Evolutionary conservation across 2,329 filamentous ascomycete genomes (phyloP).

Genomic region (Fusarium lyarnte): DNA sequence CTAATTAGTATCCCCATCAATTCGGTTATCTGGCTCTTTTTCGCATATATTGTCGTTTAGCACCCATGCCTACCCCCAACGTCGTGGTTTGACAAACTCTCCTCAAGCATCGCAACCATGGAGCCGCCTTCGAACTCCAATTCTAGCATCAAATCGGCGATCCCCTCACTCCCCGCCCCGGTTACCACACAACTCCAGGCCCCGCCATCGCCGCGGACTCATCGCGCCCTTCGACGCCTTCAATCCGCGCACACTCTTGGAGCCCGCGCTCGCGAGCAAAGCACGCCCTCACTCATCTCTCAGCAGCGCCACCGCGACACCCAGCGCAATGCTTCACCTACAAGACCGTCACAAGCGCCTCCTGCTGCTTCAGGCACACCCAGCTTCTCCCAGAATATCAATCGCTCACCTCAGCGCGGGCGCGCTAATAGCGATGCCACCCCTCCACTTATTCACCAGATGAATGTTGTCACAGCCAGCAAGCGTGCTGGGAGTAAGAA

Average conservation of each 20-base stretch:
- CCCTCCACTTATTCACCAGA: slow-evolving; percentile 50
- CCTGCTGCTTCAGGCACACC: slow-evolving; percentile 5
- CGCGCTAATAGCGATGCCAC: slow-evolving; percentile 80
- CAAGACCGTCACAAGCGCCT: slow-evolving; percentile 33
- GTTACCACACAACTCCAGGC: slow-evolving; percentile 59
- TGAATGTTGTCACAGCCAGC: slow-evolving; percentile 49
- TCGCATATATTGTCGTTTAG: slow-evolving; percentile 3
- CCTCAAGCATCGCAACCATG: slow-evolving; percentile 22
- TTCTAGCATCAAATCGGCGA: slow-evolving; percentile 26
- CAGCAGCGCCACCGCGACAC: slow-evolving; percentile 66
- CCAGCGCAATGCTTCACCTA: slow-evolving; percentile 50
- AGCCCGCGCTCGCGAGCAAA: slow-evolving; percentile 61
- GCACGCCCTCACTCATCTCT: slow-evolving; percentile 67
- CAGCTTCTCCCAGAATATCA: slow-evolving; percentile 28
- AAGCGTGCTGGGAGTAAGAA: slow-evolving; percentile 54
- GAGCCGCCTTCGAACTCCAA: slow-evolving; percentile 30
- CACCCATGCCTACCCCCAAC: not conserved
- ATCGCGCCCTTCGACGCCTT: slow-evolving; percentile 75
- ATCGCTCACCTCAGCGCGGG: slow-evolving; percentile 63
- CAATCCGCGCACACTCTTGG: slow-evolving; percentile 79
- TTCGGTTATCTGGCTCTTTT: not conserved
- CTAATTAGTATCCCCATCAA: slow-evolving; percentile 1
- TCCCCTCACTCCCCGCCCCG: slow-evolving; percentile 38
- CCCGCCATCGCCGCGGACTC: slow-evolving; percentile 70
- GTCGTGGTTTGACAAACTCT: slow-evolving; percentile 1